phyloP scores from a whole-genome alignment of 495 filamentous ascomycete species.

The Neurospora tetrasperma region DNA sequence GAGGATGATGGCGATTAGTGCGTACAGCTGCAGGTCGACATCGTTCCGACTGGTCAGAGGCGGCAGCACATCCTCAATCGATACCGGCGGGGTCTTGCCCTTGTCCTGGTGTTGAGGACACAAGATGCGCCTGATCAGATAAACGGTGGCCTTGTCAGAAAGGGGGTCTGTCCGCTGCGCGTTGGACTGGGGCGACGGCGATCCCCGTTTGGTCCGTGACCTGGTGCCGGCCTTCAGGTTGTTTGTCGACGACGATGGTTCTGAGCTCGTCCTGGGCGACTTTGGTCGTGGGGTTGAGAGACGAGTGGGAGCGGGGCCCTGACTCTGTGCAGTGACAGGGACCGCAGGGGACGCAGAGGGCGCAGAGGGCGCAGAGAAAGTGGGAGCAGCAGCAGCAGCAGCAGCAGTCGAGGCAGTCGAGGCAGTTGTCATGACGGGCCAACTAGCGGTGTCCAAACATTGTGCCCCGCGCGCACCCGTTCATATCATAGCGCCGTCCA shows the following conservation, averaged over 20 bases:
- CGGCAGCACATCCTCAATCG: conserved; percentile 71
- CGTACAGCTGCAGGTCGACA: conserved; percentile 86
- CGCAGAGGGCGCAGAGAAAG: background rate
- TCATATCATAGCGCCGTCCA: background rate
- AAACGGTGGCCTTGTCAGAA: conserved; percentile 40
- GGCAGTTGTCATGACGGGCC: background rate
- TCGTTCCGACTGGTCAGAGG: conserved; percentile 89
- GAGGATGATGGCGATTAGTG: conserved; percentile 76
- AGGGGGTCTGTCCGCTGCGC: conserved; percentile 28
- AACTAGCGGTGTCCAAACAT: conserved; percentile 1
- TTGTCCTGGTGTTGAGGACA: conserved; percentile 38
- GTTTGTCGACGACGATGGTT: background rate
- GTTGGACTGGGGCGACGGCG: conserved; percentile 22
- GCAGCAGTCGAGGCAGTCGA: background rate
- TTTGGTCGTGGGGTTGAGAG: conserved; percentile 20
- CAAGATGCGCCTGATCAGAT: conserved; percentile 41
- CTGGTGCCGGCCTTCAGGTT: background rate
- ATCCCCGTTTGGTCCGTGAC: conserved; percentile 5
- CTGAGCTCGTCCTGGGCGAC: conserved; percentile 7
- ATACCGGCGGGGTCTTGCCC: conserved; percentile 30
- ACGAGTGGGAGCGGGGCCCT: conserved; percentile 13
- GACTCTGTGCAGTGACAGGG: conserved; percentile 14
- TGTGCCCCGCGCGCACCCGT: background rate
- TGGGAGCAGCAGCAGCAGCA: background rate
- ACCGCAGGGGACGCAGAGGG: background rate